Evolutionary conservation across 306 rosid species (phyloP).

Genomic region (Inga laurina): DNA sequence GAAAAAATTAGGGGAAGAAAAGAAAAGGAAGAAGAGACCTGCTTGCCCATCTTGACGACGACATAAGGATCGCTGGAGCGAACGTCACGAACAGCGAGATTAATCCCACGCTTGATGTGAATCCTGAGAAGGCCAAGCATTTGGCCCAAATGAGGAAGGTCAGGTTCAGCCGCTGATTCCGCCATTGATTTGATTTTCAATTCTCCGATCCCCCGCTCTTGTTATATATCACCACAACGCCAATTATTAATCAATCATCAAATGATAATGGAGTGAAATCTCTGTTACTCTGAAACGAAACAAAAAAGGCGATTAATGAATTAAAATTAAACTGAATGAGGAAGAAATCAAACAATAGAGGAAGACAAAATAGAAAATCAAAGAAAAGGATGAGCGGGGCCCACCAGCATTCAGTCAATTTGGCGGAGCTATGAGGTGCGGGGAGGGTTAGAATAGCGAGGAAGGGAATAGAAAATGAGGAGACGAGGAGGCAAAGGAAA

Average conservation of each 20-base stretch:
- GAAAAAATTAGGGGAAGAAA: background rate
- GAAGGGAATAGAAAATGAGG: background rate
- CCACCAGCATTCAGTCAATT: background rate
- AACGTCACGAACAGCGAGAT: conserved; percentile 95
- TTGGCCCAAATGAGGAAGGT: conserved; percentile 54
- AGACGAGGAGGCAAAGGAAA: background rate
- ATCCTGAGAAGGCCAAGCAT: conserved; percentile 80
- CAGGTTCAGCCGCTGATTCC: background rate
- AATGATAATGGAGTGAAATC: background rate
- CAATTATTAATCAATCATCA: no score
- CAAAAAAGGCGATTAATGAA: background rate
- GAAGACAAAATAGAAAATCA: background rate
- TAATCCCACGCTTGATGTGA: conserved; percentile 87
- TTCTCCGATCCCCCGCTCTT: background rate
- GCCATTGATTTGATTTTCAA: background rate
- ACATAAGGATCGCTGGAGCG: conserved; percentile 91
- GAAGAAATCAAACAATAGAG: background rate
- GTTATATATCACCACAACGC: background rate
- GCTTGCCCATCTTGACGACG: conserved; percentile 74
- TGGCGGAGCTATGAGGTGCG: background rate
- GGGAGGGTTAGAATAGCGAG: background rate
- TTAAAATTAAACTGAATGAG: background rate
- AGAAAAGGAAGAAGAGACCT: conserved; percentile 46
- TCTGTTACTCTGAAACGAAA: background rate
- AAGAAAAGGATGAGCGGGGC: background rate